Base-by-base conservation (phyloP, 495 filamentous ascomycete genomes). In the Tuber aestivum region DNA sequence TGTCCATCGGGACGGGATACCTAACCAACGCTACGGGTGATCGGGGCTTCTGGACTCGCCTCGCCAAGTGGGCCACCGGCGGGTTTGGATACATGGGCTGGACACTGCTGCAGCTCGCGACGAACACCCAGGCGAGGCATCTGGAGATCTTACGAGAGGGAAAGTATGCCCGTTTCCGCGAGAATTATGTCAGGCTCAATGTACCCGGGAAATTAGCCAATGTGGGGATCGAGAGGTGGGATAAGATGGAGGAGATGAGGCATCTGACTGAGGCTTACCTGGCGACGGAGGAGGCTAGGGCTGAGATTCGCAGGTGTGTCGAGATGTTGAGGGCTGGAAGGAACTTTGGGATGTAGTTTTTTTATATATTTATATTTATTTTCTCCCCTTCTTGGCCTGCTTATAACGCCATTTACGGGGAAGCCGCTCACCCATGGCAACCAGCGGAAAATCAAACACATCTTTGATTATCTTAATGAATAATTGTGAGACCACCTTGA, bases 141-240 rank as follows among this genome's bases (percentile, higher is more conserved):
- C 89, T 92, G 80, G 86, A 88, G 74, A 95, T 99, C 91, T 85
- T 92, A 70, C 70, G 70, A 18, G 76, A 79, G 38, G 77, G 75
- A 20, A 73, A 79, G 3, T 72, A 79, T 61, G 74, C 41, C 4
- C 68, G 70, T 14, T 79, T 79, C 32, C 72, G 76, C 50, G 41
- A 75, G 72, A 80, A 80, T 20, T 80, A 80, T 45, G 79, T 76
- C 18, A 72, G 78, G n/a, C 79, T 80, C 16, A 79, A 80, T 72
- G 73, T 80, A 32, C 73, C 72, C 37, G 78, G 70, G 1, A 74
- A 48, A 20, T 76, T 76, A 69, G 78, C 74, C 0, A 79, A 77
- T 74, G 72, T 80, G 40, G 77, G 77, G 70, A 45, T 80, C 41
- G 78, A 80, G 41, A 45, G 76, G 44, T 80, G 78, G 78, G 40